These are phyloP conservation scores for Hibiscus trionum DNA, from an alignment of 345 rosid species.

Conservation along the genomic window DNA sequence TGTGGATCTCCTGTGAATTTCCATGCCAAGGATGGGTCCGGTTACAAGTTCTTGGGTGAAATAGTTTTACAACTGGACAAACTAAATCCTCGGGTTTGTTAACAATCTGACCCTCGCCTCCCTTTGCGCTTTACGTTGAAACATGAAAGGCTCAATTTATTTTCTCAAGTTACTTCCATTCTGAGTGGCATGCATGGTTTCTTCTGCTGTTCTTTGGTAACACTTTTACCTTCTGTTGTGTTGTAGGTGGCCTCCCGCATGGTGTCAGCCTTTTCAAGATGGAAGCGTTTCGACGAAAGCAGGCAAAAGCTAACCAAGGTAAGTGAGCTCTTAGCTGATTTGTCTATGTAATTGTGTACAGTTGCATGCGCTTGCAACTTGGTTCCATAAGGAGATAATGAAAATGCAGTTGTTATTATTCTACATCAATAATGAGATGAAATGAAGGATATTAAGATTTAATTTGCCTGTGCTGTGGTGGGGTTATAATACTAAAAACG, in stretches of 20 bases:
- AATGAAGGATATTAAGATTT: too few relatives aligned
- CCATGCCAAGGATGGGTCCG: constrained; percentile 94
- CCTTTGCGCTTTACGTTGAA: neutral
- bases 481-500: neutral
- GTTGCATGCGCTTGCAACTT: too few relatives aligned
- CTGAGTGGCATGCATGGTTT: neutral
- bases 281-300: constrained; percentile 84
- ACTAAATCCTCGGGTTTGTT: constrained; percentile 77
- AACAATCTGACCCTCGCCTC: neutral
- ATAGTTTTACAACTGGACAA: constrained; percentile 83
- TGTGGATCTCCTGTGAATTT: constrained; percentile 79
- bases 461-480: too few relatives aligned
- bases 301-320: constrained; percentile 90
- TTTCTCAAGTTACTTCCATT: neutral
- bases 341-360: neutral
- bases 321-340: neutral
- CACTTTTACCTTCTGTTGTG: neutral
- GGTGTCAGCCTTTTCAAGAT: constrained; percentile 97
- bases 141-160: neutral
- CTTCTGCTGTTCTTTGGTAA: neutral
- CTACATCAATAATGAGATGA: too few relatives aligned
- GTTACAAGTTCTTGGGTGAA: constrained; percentile 92
- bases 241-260: constrained; percentile 83
- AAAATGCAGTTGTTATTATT: too few relatives aligned
- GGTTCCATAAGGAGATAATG: too few relatives aligned